These are phyloP conservation scores for Fremontodendron californicum DNA, from an alignment of 345 rosid species.

Conservation along the genomic window DNA sequence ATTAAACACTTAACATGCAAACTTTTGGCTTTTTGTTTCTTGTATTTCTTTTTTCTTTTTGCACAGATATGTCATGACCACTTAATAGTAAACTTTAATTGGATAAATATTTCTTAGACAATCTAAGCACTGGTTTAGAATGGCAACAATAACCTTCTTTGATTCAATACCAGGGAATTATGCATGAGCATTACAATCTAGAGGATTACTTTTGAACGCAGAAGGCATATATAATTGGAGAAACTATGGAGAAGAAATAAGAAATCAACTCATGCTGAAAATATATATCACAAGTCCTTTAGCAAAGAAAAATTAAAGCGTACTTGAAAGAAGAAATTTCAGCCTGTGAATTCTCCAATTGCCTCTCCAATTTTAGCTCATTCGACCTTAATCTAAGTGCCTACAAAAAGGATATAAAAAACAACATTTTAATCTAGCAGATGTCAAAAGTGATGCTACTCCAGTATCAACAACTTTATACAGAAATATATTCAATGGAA, in stretches of 20 bases:
- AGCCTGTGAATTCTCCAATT: constrained; percentile 68
- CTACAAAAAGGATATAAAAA: constrained; percentile 36
- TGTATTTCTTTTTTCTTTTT: neutral
- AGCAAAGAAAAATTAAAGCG: constrained; percentile 21
- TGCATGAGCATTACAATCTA: neutral
- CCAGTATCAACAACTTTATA: neutral
- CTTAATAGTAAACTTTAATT: neutral
- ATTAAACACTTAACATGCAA: neutral
- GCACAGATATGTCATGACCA: neutral
- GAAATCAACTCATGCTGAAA: constrained; percentile 7
- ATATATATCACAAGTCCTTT: constrained; percentile 1
- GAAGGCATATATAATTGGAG: neutral
- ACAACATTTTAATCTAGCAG: constrained; percentile 4
- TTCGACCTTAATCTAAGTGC: constrained; percentile 91
- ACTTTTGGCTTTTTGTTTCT: neutral
- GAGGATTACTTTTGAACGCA: neutral
- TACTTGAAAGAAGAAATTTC: constrained; percentile 77
- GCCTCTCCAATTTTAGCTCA: constrained; percentile 94
- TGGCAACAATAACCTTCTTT: too few species aligned
- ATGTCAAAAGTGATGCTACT: constrained; percentile 3
- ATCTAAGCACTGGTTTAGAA: neutral
- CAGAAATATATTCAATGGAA: neutral
- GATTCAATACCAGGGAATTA: neutral
- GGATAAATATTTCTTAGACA: neutral
- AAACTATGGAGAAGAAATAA: neutral